These are phyloP conservation scores for Ascochyta koolunga DNA, from an alignment of 2,329 filamentous ascomycete genomes.

Conservation along the genomic window DNA sequence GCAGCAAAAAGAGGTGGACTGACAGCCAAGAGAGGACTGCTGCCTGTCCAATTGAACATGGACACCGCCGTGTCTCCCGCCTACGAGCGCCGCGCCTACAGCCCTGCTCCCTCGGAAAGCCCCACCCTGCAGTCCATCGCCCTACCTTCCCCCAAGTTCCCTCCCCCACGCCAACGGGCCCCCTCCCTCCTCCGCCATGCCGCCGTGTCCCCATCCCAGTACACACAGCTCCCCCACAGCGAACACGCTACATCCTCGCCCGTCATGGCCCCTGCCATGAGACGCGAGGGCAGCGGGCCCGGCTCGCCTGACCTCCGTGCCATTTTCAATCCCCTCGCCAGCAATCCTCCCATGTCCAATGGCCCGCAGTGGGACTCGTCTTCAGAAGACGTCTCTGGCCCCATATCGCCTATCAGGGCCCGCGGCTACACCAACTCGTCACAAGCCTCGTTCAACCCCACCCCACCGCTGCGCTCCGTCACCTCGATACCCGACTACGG, in stretches of 20 bases:
- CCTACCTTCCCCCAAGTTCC: constrained; percentile 51
- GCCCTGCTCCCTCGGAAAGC: constrained; percentile 38
- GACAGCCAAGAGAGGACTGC: constrained; percentile 12
- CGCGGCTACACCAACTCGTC: constrained; percentile 46
- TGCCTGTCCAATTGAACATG: constrained; percentile 40
- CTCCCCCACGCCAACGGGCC: constrained; percentile 49
- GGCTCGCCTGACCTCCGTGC: constrained; percentile 40
- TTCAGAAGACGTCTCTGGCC: constrained; percentile 29
- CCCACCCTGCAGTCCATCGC: constrained; percentile 35
- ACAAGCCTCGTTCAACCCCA: constrained; percentile 28
- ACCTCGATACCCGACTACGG: constrained; percentile 48
- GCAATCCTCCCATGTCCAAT: constrained; percentile 39
- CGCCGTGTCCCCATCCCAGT: constrained; percentile 36
- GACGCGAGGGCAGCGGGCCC: constrained; percentile 33
- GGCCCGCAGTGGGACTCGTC: constrained; percentile 34
- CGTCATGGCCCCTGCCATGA: constrained; percentile 30
- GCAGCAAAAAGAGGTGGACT: constrained; percentile 18
- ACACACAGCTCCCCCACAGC: constrained; percentile 26
- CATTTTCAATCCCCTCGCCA: constrained; percentile 44
- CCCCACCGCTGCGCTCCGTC: constrained; percentile 40
- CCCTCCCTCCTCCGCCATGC: constrained; percentile 49
- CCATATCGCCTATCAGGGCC: constrained; percentile 23
- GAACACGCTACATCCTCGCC: constrained; percentile 34
- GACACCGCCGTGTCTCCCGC: constrained; percentile 30
- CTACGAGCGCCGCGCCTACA: constrained; percentile 38